A percentile compares a stretch with the other conserved stretches of the same genome.
Evolutionary conservation across 78 protist genomes (phyloP).

Genomic region (Diacronema lutheri): DNA sequence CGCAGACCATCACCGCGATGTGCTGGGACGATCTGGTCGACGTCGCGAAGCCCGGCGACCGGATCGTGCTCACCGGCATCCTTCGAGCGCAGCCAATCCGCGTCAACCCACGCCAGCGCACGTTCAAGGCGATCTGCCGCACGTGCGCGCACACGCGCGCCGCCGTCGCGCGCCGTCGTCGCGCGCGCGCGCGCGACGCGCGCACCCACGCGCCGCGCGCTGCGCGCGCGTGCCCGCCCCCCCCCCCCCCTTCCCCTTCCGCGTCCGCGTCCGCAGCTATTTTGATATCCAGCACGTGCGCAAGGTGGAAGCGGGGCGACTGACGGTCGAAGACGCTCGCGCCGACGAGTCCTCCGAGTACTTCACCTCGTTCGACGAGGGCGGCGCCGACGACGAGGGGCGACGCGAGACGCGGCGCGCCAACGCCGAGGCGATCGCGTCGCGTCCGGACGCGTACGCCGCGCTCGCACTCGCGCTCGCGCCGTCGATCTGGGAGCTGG

Average conservation of each 20-base stretch:
- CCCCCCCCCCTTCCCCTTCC: too few relatives aligned
- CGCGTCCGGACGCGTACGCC: conserved; percentile 76
- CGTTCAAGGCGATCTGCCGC: conserved; percentile 33
- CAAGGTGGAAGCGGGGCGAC: conserved; percentile 32
- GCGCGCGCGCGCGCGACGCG: neutral
- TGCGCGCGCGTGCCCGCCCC: conserved; percentile 42
- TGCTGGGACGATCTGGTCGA: conserved; percentile 85
- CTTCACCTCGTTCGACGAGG: conserved; percentile 27
- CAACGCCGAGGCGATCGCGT: neutral
- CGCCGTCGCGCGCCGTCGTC: conserved; percentile 21
- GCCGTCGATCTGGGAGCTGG: conserved; percentile 94
- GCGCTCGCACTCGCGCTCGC: conserved; percentile 82
- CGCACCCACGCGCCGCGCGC: neutral
- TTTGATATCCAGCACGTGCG: conserved; percentile 33
- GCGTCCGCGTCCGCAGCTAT: too few relatives aligned
- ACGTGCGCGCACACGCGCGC: too few relatives aligned
- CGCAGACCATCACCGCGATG: conserved; percentile 79
- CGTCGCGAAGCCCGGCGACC: conserved; percentile 91
- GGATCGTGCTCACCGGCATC: conserved; percentile 92
- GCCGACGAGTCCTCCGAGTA: neutral
- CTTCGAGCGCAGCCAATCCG: conserved; percentile 72
- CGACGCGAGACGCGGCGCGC: too few relatives aligned
- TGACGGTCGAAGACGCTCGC: neutral
- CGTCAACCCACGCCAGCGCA: conserved; percentile 27
- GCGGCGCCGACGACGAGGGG: neutral